Base-by-base conservation (phyloP, 345 rosid genomes). In the Eucalyptus camaldulensis region DNA sequence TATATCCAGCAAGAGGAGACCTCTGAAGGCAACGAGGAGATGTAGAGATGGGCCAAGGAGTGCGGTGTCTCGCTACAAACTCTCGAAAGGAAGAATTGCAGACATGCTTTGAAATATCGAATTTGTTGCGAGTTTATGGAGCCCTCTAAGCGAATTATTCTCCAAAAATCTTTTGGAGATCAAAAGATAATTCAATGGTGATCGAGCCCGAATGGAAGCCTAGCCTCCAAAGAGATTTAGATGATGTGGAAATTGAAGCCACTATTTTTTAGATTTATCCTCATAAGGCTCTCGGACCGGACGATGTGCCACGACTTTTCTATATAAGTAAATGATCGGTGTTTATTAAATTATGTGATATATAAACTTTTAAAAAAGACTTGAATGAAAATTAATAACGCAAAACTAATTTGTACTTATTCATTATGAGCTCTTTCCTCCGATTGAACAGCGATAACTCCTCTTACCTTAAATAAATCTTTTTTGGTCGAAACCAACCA, bases 231-330 rank as follows among this genome's bases (percentile, higher is more conserved):
- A 56, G 62, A 56, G 13, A 11, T 56, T 24, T 53, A 9, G 24
- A 53, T 4, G 10, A 22, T 22, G 62, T 4, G 62, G 62, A 56
- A 56, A 4, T 0, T 24, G 62, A 56, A 56, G 29, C 6, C 29
- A 24, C 13, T 56, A 25, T 56, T 56, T 25, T 22, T 56, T 24
- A 24, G 6, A 56, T 22, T 56, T 4, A 56, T 56, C 6, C 6
- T 56, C 62, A 4, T 5, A 24, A 8, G 6, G 1, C 6, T 56
- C 29, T 2, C 9, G 6, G 60, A 22, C 27, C 0, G 6, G 2
- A 56, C 1, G 1, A 56, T 9, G 2, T 22, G 27, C 3, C 12
- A 56, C 2, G 60, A 3, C 13, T 56, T 24, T 56, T 56, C 29
- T 9, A 22, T 56, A 24, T 22, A 24, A 56, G 10, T 56, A 13